A percentile compares a stretch with the other conserved stretches of the same genome.
These are phyloP conservation scores for Emericellopsis atlantica DNA, from an alignment of 2,329 filamentous ascomycete species.

Conservation along the genomic window DNA sequence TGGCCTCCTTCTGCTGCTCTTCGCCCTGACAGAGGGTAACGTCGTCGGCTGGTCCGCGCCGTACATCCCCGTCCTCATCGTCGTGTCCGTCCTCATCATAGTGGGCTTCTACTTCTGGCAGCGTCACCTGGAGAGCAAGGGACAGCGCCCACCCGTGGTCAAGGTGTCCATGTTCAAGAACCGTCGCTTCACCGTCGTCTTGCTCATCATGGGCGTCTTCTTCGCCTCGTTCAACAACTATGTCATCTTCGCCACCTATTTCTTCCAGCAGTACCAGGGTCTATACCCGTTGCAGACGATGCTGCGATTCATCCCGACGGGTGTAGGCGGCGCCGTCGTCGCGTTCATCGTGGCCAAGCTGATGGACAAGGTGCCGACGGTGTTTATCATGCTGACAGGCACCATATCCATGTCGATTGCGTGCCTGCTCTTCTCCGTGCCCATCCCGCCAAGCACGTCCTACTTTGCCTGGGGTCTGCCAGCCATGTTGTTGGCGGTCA, in stretches of 20 bases:
- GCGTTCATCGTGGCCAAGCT: constrained; percentile 42
- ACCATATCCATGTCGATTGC: constrained; percentile 41
- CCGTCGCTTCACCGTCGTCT: constrained; percentile 45
- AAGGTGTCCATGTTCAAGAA: constrained; percentile 53
- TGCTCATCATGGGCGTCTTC: constrained; percentile 54
- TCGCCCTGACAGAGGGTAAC: constrained; percentile 57
- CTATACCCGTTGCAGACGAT: constrained; percentile 52
- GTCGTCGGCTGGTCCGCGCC: constrained; percentile 53
- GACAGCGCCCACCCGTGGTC: constrained; percentile 41
- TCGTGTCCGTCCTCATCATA: constrained; percentile 43
- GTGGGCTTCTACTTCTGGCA: constrained; percentile 49
- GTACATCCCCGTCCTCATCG: constrained; percentile 48
- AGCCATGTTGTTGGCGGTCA: constrained; percentile 52
- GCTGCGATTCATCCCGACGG: constrained; percentile 55
- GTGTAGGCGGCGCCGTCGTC: constrained; percentile 44
- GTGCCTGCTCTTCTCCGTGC: constrained; percentile 49
- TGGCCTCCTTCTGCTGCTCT: constrained; percentile 49
- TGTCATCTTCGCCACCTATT: constrained; percentile 56
- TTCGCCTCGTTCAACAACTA: constrained; percentile 58
- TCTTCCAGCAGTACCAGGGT: constrained; percentile 55
- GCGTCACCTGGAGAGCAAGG: constrained; percentile 20
- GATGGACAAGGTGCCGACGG: constrained; percentile 44
- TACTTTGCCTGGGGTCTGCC: constrained; percentile 58
- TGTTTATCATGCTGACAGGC: constrained; percentile 44
- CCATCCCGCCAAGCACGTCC: constrained; percentile 44